Conservation (phyloP, 345 rosid genomes). For the Hibiscus syriacus region DNA sequence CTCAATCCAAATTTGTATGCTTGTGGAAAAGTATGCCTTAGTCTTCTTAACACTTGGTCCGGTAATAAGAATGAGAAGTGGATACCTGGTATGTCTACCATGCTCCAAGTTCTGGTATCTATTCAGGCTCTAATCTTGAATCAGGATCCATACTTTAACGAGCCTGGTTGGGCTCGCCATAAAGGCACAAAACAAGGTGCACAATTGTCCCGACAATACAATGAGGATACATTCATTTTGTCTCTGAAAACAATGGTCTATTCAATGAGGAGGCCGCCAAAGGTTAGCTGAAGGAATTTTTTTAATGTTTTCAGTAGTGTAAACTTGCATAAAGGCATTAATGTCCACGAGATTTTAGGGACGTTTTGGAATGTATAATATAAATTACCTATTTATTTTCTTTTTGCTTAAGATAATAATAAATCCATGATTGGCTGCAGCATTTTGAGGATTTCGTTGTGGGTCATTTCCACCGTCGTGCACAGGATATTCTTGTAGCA, state of each 20-base stretch:
- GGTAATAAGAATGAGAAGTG: constrained; percentile 73
- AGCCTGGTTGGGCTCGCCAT: constrained; percentile 55
- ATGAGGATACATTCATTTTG: constrained; percentile 51
- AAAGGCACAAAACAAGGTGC: constrained; percentile 51
- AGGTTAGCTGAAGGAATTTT: constrained; percentile 34
- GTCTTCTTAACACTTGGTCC: constrained; percentile 91
- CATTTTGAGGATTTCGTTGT: constrained; percentile 63
- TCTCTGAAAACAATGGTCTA: constrained; percentile 69
- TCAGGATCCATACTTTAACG: constrained; percentile 77
- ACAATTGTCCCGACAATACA: constrained; percentile 40
- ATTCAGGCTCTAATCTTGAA: constrained; percentile 90
- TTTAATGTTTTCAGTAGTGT: not conserved
- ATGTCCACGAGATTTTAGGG: not conserved
- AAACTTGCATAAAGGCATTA: too few species aligned
- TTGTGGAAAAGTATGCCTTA: constrained; percentile 84
- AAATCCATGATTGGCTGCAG: constrained; percentile 32
- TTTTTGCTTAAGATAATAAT: not conserved
- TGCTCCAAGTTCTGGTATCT: constrained; percentile 87
- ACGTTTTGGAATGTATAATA: too few species aligned
- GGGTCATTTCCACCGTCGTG: constrained; percentile 67
- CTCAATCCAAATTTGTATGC: constrained; percentile 77
- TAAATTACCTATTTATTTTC: not conserved
- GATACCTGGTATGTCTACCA: constrained; percentile 69
- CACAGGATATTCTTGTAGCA: constrained; percentile 56
- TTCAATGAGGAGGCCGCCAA: constrained; percentile 70